phyloP scores from a whole-genome alignment of 1,139 yeast species.

The Suhomyces guaymorum region DNA sequence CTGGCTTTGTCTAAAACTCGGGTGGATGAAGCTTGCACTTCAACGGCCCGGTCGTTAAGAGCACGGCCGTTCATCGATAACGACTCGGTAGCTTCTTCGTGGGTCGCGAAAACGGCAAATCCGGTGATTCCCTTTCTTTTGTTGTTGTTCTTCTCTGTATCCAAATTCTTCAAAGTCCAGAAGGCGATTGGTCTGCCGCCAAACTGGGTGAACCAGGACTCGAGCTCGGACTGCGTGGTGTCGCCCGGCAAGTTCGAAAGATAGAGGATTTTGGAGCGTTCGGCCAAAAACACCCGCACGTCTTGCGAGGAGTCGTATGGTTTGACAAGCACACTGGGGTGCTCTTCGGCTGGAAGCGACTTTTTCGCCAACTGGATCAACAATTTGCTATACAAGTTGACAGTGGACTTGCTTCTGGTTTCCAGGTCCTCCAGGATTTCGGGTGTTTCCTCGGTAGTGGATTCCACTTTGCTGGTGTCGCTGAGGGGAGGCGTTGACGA shows the following conservation, averaged over 20 bases:
- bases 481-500: slow-evolving; percentile 14
- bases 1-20: slow-evolving; percentile 77
- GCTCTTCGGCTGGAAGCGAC: slow-evolving; percentile 55
- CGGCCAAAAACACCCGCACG: slow-evolving; percentile 63
- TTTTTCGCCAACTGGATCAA: slow-evolving; percentile 54
- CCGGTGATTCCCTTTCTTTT: slow-evolving; percentile 53
- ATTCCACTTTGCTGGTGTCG: too few species aligned
- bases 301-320: slow-evolving; percentile 80
- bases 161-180: slow-evolving; percentile 76
- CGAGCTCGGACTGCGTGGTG: slow-evolving; percentile 87
- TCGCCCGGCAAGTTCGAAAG: slow-evolving; percentile 78
- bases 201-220: slow-evolving; percentile 85
- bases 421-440: slow-evolving; percentile 3
- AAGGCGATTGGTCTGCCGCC: slow-evolving; percentile 87
- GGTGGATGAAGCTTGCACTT: slow-evolving; percentile 84
- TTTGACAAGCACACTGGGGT: slow-evolving; percentile 57
- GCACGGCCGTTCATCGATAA: slow-evolving; percentile 78
- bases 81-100: slow-evolving; percentile 82
- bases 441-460: too few species aligned
- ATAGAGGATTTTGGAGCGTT: slow-evolving; percentile 76
- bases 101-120: slow-evolving; percentile 80
- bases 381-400: slow-evolving; percentile 38
- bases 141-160: slow-evolving; percentile 25
- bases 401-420: slow-evolving; percentile 20
- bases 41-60: slow-evolving; percentile 71